A percentile compares a stretch with the other conserved stretches of the same genome.
These are phyloP conservation scores for Bryoerythrophyllum caledonicum DNA, from an alignment of 225 moss, liverwort and hornwort species.

Conservation along the genomic window DNA sequence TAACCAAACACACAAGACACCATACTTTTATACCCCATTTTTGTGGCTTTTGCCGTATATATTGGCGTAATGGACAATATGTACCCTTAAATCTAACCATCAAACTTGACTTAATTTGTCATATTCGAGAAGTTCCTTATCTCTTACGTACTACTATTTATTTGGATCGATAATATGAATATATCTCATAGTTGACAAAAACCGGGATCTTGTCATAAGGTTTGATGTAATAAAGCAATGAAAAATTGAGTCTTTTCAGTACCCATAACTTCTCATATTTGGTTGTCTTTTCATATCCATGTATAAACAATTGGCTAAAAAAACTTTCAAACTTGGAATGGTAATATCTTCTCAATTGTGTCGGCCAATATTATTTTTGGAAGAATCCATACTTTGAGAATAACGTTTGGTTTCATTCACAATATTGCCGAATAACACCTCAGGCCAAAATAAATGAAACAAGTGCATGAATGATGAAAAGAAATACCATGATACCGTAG, in stretches of 20 bases:
- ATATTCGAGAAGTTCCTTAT: not conserved
- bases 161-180: not conserved
- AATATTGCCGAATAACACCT: not conserved
- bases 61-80: not conserved
- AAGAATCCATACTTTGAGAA: not conserved
- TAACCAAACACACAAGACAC: not conserved
- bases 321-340: not conserved
- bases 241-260: not conserved
- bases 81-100: not conserved
- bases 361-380: not conserved
- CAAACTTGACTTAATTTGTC: too few relatives aligned
- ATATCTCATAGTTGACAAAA: not conserved
- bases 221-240: not conserved
- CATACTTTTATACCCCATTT: not conserved
- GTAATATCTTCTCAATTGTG: not conserved
- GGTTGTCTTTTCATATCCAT: too few relatives aligned
- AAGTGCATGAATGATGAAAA: too few relatives aligned
- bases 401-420: not conserved
- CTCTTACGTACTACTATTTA: not conserved
- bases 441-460: not conserved
- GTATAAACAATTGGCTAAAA: too few relatives aligned
- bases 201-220: not conserved
- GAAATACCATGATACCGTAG: too few relatives aligned
- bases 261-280: too few relatives aligned
- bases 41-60: not conserved